Evolutionary conservation across 768 basidiomycete genomes (phyloP), one percentile per base, ranked within the genome.

Genomic region (Pisolithus orientalis): DNA sequence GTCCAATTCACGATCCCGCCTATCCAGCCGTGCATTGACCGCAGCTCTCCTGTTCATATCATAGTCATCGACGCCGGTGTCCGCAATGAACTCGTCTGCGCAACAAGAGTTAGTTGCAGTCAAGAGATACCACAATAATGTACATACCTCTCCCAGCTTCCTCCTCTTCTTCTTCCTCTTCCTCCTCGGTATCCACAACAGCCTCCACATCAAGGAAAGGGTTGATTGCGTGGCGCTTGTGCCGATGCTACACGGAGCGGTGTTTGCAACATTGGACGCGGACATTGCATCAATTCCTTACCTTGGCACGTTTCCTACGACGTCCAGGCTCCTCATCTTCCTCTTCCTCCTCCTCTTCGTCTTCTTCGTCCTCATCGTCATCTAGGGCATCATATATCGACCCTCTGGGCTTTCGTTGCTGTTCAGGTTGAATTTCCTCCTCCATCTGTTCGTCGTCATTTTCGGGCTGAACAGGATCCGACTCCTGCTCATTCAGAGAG

Each of bases 141-240:
- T 39, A 63, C 76, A 16, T 43, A 79, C 77, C 78, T 59, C 74
- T 70, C 10, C 75, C 87, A 53, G 77, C 80, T 50, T 90, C 90
- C 17, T 88, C 87, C 3, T 89, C 89, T 6, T 85, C 91, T 17
- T 95, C 93, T 3, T 88, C 87, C 25, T 97, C 96, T 34, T 96
- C 95, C 4, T 97, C 96, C 17, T 98, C 96, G 29, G 96, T 94
- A 59, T 93, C 93, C 17, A 95, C 94, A 65, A 93, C 92, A 50
- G 93, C 94, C 72, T 95, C 92, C 52, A 94, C 79, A 81, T 98
- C 96, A 59, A 98, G 75, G 84, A 94, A 99, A 57, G 85, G 84
- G 65, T 82, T 88, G 25, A 81, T 78, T 16, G 77, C 74, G 50
- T 72, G 70, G 47, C 80, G 80, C 68, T 80, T 85, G 66, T 87